Percentiles rank a stretch among this genome's conserved stretches.
phyloP scores from a whole-genome alignment of 257 asterid species.

The Fraxinus cuspidata region DNA sequence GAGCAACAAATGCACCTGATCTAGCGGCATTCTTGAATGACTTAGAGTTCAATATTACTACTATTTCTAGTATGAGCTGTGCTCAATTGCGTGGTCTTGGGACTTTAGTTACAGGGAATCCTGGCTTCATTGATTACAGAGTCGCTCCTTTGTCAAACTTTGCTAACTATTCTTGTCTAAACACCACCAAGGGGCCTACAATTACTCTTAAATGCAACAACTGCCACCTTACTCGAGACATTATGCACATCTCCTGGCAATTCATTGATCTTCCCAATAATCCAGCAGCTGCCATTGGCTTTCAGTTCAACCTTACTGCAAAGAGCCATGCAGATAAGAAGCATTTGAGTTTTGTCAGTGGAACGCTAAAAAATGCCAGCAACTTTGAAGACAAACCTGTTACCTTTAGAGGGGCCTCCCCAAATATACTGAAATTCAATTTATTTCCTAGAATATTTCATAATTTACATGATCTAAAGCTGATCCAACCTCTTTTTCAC shows the following conservation, averaged over 20 bases:
- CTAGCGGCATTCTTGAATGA: constrained; percentile 72
- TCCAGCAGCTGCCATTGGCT: constrained; percentile 93
- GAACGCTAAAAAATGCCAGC: constrained; percentile 60
- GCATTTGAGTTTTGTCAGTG: constrained; percentile 84
- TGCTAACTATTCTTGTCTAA: constrained; percentile 77
- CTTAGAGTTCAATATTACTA: constrained; percentile 78
- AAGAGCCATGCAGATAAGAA: constrained; percentile 51
- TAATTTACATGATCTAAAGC: constrained; percentile 68
- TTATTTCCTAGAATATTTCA: constrained; percentile 75
- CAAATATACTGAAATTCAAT: constrained; percentile 84
- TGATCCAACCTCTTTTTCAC: constrained; percentile 89
- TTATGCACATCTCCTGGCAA: constrained; percentile 73
- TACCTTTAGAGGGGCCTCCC: constrained; percentile 71
- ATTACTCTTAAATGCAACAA: constrained; percentile 57
- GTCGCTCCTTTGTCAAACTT: constrained; percentile 65
- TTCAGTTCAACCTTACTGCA: constrained; percentile 86
- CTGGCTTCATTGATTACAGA: constrained; percentile 63
- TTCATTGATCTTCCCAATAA: constrained; percentile 83
- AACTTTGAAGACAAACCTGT: constrained; percentile 49
- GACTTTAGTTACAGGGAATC: constrained; percentile 63
- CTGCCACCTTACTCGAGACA: constrained; percentile 62
- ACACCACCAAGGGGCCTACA: constrained; percentile 85
- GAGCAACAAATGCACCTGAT: constrained; percentile 86
- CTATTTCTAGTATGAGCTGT: constrained; percentile 89
- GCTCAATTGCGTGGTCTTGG: constrained; percentile 85